Conservation (phyloP, 805 yeast genomes). For the Kazachstania kunashirensis region DNA sequence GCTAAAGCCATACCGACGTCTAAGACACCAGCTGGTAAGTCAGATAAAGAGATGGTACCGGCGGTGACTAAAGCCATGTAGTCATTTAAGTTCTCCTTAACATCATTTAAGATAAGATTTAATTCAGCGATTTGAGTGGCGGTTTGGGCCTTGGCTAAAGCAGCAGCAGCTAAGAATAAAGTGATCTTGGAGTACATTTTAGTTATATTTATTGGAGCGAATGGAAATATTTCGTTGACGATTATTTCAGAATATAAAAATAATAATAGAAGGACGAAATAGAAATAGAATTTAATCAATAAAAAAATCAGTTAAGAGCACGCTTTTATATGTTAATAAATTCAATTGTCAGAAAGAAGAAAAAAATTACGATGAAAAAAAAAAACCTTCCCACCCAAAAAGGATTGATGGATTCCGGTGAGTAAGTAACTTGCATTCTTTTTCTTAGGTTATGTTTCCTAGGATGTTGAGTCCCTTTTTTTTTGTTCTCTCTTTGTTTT, state of each 20-base stretch:
- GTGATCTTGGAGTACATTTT: slow-evolving; percentile 13
- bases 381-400: too few species aligned
- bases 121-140: slow-evolving; percentile 17
- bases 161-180: slow-evolving; percentile 15
- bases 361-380: too few species aligned
- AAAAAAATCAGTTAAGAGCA: neutral
- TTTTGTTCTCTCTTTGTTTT: too few species aligned
- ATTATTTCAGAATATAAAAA: neutral
- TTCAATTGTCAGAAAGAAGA: too few species aligned
- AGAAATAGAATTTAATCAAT: neutral
- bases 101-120: slow-evolving; percentile 16
- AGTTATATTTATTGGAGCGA: slow-evolving; percentile 7
- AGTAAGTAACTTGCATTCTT: too few species aligned
- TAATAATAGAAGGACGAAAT: neutral
- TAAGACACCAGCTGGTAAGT: slow-evolving; percentile 18
- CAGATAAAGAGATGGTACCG: slow-evolving; percentile 9
- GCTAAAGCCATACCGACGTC: slow-evolving; percentile 18
- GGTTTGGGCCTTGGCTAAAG: slow-evolving; percentile 13
- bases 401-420: too few species aligned
- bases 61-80: slow-evolving; percentile 12
- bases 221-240: slow-evolving; percentile 5
- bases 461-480: too few species aligned
- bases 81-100: slow-evolving; percentile 9
- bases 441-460: too few species aligned
- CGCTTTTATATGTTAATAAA: too few species aligned